phyloP scores from a whole-genome alignment of 164 flowering plant genomes.

The Brasenia schreberi region DNA sequence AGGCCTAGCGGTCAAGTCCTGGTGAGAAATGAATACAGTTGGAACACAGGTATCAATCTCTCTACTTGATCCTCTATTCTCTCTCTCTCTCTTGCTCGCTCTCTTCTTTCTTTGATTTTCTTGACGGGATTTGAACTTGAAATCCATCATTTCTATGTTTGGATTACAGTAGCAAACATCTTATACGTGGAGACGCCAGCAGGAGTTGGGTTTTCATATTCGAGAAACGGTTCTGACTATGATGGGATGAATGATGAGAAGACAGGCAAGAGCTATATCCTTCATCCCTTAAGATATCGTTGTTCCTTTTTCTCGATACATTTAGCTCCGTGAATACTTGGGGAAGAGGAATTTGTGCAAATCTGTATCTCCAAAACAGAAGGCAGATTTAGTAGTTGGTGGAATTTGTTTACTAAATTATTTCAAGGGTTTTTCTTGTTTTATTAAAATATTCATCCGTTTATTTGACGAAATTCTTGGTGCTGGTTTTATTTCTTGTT shows the following conservation, averaged over 20 bases:
- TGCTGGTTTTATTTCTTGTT: not conserved
- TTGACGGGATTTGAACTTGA: too few relatives aligned
- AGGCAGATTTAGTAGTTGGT: not conserved
- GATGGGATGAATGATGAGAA: conserved; percentile 50
- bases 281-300: not conserved
- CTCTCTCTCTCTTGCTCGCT: not conserved
- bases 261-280: conserved; percentile 42
- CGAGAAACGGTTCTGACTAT: conserved; percentile 45
- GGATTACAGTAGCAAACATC: conserved; percentile 79
- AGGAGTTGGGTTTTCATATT: conserved; percentile 74
- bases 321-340: not conserved
- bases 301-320: not conserved
- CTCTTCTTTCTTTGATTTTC: not conserved
- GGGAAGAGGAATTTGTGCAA: not conserved
- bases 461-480: not conserved
- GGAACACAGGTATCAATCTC: conserved; percentile 32
- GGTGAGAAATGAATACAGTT: conserved; percentile 33
- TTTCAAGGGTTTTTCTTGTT: not conserved
- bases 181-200: conserved; percentile 69
- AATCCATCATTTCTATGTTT: conserved; percentile 3
- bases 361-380: not conserved
- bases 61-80: not conserved
- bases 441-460: not conserved
- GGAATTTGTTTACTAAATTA: not conserved
- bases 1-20: conserved; percentile 31